Evolutionary conservation across 352 stramenopile genomes (phyloP).

Genomic region (Pythium apleroticum): DNA sequence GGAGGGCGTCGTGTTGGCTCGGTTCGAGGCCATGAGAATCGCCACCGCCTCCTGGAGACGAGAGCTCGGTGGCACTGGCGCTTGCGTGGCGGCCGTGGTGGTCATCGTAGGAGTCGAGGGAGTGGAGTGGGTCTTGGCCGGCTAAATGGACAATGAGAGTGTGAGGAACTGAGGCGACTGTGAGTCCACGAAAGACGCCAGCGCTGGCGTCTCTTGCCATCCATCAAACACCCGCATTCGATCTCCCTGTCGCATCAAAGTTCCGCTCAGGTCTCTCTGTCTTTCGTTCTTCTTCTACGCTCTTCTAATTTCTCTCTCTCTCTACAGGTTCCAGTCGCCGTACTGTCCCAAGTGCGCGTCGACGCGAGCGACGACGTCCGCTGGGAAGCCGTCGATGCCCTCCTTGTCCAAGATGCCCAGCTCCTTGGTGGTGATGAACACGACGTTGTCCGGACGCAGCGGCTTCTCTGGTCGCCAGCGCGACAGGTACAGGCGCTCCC

Average conservation of each 20-base stretch:
- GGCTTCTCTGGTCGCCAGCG: slow-evolving; percentile 75
- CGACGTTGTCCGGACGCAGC: slow-evolving; percentile 80
- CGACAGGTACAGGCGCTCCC: slow-evolving; percentile 79
- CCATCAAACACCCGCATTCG: background rate
- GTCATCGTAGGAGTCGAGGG: background rate
- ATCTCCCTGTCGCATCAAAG: background rate
- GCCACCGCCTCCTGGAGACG: background rate
- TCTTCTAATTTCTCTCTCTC: background rate
- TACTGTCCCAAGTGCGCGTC: slow-evolving; percentile 64
- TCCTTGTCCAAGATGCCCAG: slow-evolving; percentile 56
- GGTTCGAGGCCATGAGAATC: background rate
- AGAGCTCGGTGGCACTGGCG: too few relatives aligned
- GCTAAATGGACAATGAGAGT: background rate
- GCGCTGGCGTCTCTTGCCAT: background rate
- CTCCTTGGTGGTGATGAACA: slow-evolving; percentile 86
- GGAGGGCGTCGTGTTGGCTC: background rate
- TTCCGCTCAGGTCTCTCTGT: background rate
- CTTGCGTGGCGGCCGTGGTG: background rate
- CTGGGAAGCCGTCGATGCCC: slow-evolving; percentile 64
- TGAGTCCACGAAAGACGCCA: too few relatives aligned
- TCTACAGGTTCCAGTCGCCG: slow-evolving; percentile 48
- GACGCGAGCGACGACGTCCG: slow-evolving; percentile 63
- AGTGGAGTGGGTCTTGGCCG: background rate
- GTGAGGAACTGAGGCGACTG: background rate
- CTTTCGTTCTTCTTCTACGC: background rate